A percentile compares a stretch with the other conserved stretches of the same genome.
Evolutionary conservation across 768 basidiomycete genomes (phyloP).

Genomic region (Scleroderma bovista): DNA sequence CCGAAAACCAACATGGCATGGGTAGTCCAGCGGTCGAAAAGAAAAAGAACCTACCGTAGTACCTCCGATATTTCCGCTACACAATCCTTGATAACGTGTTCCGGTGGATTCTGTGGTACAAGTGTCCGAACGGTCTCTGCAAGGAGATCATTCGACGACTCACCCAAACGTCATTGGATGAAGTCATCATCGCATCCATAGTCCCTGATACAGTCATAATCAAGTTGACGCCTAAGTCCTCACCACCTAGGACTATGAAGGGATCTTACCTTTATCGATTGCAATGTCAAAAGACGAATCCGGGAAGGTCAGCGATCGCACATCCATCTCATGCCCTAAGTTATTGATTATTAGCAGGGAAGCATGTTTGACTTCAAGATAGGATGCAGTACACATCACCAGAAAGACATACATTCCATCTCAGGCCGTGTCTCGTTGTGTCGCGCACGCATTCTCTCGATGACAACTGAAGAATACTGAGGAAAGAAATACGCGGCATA

Average conservation of each 20-base stretch:
- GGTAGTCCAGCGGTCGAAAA: not conserved
- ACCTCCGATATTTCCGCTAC: constrained; percentile 74
- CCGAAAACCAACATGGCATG: not conserved
- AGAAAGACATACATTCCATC: constrained; percentile 56
- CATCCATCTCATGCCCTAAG: constrained; percentile 87
- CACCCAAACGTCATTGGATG: constrained; percentile 81
- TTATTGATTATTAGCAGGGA: not conserved
- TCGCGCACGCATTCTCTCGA: constrained; percentile 64
- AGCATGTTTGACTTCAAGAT: constrained; percentile 10
- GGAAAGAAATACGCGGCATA: not conserved
- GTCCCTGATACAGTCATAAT: constrained; percentile 40
- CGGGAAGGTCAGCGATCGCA: constrained; percentile 56
- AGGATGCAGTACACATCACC: too few relatives aligned
- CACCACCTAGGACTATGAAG: too few relatives aligned
- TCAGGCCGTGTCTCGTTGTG: constrained; percentile 47
- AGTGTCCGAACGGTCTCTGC: not conserved
- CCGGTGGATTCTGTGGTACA: constrained; percentile 77
- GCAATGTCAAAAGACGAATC: constrained; percentile 67
- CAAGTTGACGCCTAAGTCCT: too few relatives aligned
- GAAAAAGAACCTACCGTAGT: constrained; percentile 45
- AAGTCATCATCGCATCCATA: constrained; percentile 88
- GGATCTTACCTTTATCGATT: constrained; percentile 66
- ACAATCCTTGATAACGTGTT: constrained; percentile 64
- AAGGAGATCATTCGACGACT: constrained; percentile 8
- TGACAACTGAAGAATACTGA: constrained; percentile 71